Percentiles rank a stretch among this genome's conserved stretches.
These are phyloP conservation scores for Scutellaria minor DNA, from an alignment of 257 asterid species.

Conservation along the genomic window DNA sequence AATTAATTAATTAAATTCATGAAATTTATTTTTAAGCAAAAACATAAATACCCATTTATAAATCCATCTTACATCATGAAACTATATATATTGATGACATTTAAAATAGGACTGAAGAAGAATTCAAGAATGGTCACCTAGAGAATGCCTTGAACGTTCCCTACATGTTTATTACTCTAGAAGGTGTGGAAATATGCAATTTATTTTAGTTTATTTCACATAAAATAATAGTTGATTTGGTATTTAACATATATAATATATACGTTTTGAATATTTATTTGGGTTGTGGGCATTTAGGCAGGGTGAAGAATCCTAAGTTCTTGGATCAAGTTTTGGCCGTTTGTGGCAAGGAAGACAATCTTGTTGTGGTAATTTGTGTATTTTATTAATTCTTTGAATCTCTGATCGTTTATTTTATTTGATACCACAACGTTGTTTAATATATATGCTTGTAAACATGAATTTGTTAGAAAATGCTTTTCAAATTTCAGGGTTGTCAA, in stretches of 20 bases:
- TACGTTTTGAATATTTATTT: neutral
- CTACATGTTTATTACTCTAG: constrained; percentile 72
- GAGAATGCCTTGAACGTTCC: constrained; percentile 70
- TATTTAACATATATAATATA: neutral
- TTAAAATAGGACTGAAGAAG: constrained; percentile 76
- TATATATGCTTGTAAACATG: neutral
- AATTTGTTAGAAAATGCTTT: neutral
- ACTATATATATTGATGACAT: neutral
- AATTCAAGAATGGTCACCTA: constrained; percentile 75
- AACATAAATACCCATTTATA: neutral
- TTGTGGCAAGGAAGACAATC: constrained; percentile 57
- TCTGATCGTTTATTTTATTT: neutral
- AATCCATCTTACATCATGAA: neutral
- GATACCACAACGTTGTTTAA: neutral
- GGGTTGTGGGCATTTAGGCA: constrained; percentile 49
- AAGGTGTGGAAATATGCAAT: constrained; percentile 52
- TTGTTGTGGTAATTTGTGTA: constrained; percentile 63
- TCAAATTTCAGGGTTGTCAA: constrained; percentile 69
- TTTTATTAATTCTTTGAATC: neutral
- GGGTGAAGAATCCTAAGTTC: constrained; percentile 79
- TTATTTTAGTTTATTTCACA: neutral
- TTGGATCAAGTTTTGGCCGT: constrained; percentile 58
- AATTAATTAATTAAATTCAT: too few relatives aligned
- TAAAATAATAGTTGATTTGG: neutral
- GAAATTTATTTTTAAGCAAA: too few relatives aligned